Percentiles rank a stretch among this genome's conserved stretches.
phyloP scores from a whole-genome alignment of 352 stramenopile genomes.

The Pythium graminicola region DNA sequence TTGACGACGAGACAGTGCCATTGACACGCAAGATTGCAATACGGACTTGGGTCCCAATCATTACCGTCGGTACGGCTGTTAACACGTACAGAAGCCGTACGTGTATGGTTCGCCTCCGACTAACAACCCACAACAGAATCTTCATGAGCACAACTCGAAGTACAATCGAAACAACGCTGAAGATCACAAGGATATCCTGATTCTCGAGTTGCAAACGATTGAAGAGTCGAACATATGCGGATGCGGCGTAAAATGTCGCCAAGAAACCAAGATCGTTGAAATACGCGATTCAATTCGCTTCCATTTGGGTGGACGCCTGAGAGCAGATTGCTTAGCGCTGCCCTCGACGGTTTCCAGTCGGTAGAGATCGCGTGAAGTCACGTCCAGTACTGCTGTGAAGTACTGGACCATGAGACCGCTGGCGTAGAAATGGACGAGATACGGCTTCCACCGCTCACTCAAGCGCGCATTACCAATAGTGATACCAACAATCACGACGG shows the following conservation, averaged over 20 bases:
- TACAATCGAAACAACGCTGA: conserved; percentile 1
- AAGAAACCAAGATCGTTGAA: background rate
- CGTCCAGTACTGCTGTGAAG: background rate
- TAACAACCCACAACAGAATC: background rate
- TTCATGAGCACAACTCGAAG: conserved; percentile 9
- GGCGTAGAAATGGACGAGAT: conserved; percentile 13
- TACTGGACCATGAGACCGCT: conserved; percentile 6
- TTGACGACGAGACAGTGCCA: background rate
- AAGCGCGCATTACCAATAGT: background rate
- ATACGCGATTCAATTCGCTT: background rate
- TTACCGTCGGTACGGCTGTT: conserved; percentile 9
- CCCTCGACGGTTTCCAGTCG: conserved; percentile 12
- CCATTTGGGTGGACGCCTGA: background rate
- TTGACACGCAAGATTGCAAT: conserved; percentile 8
- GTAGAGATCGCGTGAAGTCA: conserved; percentile 3
- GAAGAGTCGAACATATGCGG: conserved; percentile 14
- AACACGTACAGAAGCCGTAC: conserved; percentile 3
- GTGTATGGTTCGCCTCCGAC: background rate
- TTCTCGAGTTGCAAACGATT: conserved; percentile 3
- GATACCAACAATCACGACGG: background rate
- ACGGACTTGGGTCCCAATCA: conserved; percentile 18
- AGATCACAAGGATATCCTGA: background rate
- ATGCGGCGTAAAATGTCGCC: background rate
- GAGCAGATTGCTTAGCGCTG: background rate
- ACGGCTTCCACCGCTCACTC: background rate